phyloP scores from a whole-genome alignment of 1,284 basidiomycete species.

The Vanrija sp. region DNA sequence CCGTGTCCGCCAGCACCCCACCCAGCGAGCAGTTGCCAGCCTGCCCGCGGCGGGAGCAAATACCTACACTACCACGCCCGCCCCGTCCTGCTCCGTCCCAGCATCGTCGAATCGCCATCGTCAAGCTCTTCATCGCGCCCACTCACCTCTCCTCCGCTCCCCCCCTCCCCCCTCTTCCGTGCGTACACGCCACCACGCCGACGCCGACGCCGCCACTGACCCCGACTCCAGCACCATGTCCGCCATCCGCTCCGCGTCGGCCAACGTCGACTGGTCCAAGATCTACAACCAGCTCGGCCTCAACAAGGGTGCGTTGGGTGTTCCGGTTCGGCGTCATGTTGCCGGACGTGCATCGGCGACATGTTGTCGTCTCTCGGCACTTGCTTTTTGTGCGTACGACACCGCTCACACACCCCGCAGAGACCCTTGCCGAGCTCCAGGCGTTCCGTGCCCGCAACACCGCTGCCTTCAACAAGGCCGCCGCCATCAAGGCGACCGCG shows the following conservation, averaged over 20 bases:
- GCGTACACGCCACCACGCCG: constrained; percentile 2
- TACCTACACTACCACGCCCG: too few relatives aligned
- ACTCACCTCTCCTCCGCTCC: constrained; percentile 7
- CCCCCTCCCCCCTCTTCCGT: constrained; percentile 1
- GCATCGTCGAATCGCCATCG: too few relatives aligned
- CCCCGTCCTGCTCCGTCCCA: too few relatives aligned
- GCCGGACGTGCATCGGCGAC: not conserved
- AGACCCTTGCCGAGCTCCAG: constrained; percentile 82
- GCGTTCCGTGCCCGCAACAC: constrained; percentile 94
- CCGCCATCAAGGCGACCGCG: constrained; percentile 64
- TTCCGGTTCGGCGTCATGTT: not conserved
- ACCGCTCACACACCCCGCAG: constrained; percentile 49
- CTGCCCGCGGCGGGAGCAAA: too few relatives aligned
- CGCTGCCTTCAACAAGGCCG: constrained; percentile 76
- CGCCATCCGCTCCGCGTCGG: constrained; percentile 17
- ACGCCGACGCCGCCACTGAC: constrained; percentile 5
- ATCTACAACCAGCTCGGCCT: constrained; percentile 86
- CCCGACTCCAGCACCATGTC: constrained; percentile 11
- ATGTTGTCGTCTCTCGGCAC: not conserved
- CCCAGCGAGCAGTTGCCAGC: too few relatives aligned
- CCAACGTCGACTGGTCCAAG: constrained; percentile 70
- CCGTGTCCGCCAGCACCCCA: too few relatives aligned
- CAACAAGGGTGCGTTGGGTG: constrained; percentile 67
- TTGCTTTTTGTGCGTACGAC: not conserved
- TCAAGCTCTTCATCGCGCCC: too few relatives aligned